Evolutionary conservation across 1,284 basidiomycete species (phyloP), one percentile per base, ranked within the genome.

Genomic region (Austropuccinia psidii): DNA sequence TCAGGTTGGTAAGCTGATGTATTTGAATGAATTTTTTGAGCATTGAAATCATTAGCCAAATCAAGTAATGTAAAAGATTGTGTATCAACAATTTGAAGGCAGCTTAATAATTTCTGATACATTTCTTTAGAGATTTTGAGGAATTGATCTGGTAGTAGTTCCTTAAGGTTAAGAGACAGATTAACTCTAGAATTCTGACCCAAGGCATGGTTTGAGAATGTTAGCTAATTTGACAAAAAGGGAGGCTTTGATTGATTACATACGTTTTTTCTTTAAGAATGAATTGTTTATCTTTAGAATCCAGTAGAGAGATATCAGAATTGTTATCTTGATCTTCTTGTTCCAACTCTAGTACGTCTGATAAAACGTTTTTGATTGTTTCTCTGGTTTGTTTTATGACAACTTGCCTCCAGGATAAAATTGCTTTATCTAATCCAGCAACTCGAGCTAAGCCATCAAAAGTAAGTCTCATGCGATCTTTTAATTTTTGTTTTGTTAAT

Each of bases 391-490:
- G 87, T 11, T 82, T 82, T 73, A 92, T 83, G 11, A 89, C 89
- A 0, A 86, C 86, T 55, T 90, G 88, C 76, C 89, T 84, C 90
- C 93, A 98, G 13, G 87, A 86, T 1, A 84, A 77, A 17, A 88
- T 83, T 0, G 89, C 86, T 61, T 88, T 86, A 45, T 88, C 88
- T 45, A 91, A 80, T 5, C 88, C 88, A 35, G 86, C 86, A 1
- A 91, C 92, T 74, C 89, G 85, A 19, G 87, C 81, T 45, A 98
- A 84, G 0, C 90, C 90, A 35, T 87, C 84, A 27, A 96, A 80
- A 62, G 93, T 80, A 0, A 91, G 90, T 21, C 85, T 84, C 55
- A 92, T 78, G 54, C 86, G 83, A 75, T 90, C 87, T 60, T 84
- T 83, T 33, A 90, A 78, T 35, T 43, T 69, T 33, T 47, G 52